phyloP scores from a whole-genome alignment of 495 filamentous ascomycete species.

The Aspergillus biplanus region DNA sequence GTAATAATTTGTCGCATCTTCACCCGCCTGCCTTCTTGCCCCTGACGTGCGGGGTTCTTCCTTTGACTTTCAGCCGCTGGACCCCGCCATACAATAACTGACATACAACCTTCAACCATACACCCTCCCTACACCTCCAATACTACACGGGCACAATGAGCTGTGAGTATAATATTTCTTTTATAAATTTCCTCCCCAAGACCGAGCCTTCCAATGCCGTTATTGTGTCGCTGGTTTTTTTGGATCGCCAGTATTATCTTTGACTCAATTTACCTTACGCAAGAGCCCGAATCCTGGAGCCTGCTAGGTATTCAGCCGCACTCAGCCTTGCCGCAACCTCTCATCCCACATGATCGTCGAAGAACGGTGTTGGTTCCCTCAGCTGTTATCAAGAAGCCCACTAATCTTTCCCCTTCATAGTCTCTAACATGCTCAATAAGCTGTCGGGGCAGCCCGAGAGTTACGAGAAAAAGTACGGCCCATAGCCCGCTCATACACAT shows the following conservation, averaged over 20 bases:
- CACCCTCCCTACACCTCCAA: conserved; percentile 10
- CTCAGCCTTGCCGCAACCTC: conserved; percentile 14
- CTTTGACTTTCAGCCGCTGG: conserved; percentile 24
- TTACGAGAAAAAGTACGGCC: conserved; percentile 92
- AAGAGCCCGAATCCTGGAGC: conserved; percentile 14
- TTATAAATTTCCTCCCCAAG: conserved; percentile 7
- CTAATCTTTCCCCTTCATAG: conserved; percentile 46
- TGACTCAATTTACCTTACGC: conserved; percentile 12
- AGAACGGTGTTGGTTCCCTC: neutral
- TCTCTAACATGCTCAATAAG: conserved; percentile 93
- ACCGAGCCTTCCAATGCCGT: neutral
- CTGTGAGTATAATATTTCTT: conserved; percentile 42
- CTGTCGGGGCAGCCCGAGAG: conserved; percentile 96
- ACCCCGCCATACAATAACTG: conserved; percentile 28
- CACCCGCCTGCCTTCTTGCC: neutral
- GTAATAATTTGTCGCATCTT: neutral
- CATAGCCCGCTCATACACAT: neutral
- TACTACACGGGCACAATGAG: conserved; percentile 43
- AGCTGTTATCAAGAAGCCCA: conserved; percentile 33
- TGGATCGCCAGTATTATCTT: conserved; percentile 8
- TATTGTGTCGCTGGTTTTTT: conserved; percentile 8
- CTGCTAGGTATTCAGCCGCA: conserved; percentile 15
- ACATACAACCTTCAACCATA: conserved; percentile 7
- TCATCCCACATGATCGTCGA: conserved; percentile 1
- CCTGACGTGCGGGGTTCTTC: conserved; percentile 30